phyloP scores from a whole-genome alignment of 495 filamentous ascomycete genomes.

The Hypomontagnella monticulosa region DNA sequence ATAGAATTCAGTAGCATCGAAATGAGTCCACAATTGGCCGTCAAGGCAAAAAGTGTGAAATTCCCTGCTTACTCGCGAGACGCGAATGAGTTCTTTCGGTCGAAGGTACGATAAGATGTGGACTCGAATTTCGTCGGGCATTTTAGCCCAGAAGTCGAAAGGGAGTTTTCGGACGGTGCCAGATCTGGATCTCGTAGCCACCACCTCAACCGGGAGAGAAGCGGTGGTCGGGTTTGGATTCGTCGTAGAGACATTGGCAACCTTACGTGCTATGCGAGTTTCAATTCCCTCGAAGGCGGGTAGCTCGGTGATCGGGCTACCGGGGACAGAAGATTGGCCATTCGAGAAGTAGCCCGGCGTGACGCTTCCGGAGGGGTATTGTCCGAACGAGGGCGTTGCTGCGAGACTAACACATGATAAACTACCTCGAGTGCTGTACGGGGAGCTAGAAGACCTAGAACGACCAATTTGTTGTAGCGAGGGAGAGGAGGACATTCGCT shows the following conservation, averaged over 20 bases:
- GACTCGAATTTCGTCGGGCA: conserved; percentile 85
- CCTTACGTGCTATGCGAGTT: conserved; percentile 48
- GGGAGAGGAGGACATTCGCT: conserved; percentile 89
- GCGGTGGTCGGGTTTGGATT: conserved; percentile 57
- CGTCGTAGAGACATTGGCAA: conserved; percentile 38
- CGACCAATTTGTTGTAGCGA: conserved; percentile 73
- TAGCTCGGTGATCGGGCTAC: conserved; percentile 58
- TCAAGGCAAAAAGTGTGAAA: conserved; percentile 93
- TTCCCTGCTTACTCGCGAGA: conserved; percentile 78
- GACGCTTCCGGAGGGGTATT: conserved; percentile 34
- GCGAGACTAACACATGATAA: conserved; percentile 88
- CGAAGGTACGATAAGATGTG: conserved; percentile 77
- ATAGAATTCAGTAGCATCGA: conserved; percentile 91
- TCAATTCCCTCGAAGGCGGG: conserved; percentile 49
- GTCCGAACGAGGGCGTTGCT: conserved; percentile 64
- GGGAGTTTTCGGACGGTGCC: conserved; percentile 52
- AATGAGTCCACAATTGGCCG: conserved; percentile 87
- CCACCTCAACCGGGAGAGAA: conserved; percentile 71
- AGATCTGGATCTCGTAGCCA: conserved; percentile 37
- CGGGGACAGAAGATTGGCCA: conserved; percentile 67
- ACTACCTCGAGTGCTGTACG: conserved; percentile 61
- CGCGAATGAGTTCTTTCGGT: conserved; percentile 84
- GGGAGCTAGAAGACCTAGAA: conserved; percentile 72
- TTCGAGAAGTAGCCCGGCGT: conserved; percentile 71
- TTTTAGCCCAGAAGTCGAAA: conserved; percentile 79